Percentiles rank a stretch among this genome's conserved stretches.
Evolutionary conservation across 345 rosid genomes (phyloP).

Genomic region (Euphorbia lathyris): DNA sequence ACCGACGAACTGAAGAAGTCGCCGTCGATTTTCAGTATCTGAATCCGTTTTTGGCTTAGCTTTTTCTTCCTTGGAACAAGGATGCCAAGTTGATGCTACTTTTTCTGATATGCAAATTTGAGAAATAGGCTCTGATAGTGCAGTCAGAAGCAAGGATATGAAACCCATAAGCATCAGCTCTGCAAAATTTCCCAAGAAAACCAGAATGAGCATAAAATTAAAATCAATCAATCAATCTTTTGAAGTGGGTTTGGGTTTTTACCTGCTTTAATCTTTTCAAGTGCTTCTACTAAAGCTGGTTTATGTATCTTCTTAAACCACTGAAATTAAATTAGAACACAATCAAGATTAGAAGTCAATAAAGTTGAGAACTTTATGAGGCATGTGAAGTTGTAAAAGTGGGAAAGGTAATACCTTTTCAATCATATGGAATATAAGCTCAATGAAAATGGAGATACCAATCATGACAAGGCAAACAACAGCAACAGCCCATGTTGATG

Average conservation of each 20-base stretch:
- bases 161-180: constrained; percentile 81
- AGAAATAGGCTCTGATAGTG: constrained; percentile 42
- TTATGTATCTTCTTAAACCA: constrained; percentile 64
- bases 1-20: constrained; percentile 40
- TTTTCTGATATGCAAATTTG: constrained; percentile 42
- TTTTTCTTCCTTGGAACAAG: constrained; percentile 30
- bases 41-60: constrained; percentile 2
- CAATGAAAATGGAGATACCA: constrained; percentile 65
- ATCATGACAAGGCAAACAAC: constrained; percentile 67
- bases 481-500: constrained; percentile 96
- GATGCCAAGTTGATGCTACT: constrained; percentile 63
- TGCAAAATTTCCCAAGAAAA: constrained; percentile 21
- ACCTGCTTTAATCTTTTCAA: constrained; percentile 96
- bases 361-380: not conserved
- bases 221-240: not conserved
- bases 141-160: constrained; percentile 62
- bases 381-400: no score
- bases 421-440: constrained; percentile 54
- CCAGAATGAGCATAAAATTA: not conserved
- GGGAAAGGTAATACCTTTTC: no score
- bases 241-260: constrained; percentile 1
- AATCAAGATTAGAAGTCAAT: not conserved
- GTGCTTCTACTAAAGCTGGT: constrained; percentile 71
- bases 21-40: constrained; percentile 25
- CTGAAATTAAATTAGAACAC: constrained; percentile 30